Evolutionary conservation across 257 asterid species (phyloP).

Genomic region (Ballota nigra): DNA sequence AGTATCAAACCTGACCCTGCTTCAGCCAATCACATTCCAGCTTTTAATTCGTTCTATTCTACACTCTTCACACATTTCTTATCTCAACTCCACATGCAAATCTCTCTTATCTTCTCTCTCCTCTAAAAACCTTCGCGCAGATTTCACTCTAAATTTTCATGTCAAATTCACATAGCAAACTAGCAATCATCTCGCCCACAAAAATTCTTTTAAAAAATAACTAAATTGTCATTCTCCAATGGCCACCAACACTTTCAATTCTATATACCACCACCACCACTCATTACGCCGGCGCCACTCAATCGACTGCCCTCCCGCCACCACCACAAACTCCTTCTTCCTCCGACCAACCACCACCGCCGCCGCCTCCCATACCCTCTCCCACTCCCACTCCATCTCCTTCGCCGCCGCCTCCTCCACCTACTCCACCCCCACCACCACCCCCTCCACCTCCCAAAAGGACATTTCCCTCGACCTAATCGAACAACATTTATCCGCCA

Average conservation of each 20-base stretch:
- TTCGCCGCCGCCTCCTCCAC: conserved; percentile 28
- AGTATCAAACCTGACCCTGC: conserved; percentile 46
- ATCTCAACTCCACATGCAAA: conserved; percentile 42
- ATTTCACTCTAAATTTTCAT: background rate
- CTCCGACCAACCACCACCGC: conserved; percentile 35
- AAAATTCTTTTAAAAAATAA: background rate
- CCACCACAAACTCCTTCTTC: conserved; percentile 33
- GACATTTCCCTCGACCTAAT: conserved; percentile 51
- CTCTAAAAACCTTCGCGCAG: background rate
- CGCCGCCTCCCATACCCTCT: conserved; percentile 16
- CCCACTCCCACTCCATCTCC: conserved; percentile 32
- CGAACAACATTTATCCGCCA: conserved; percentile 39
- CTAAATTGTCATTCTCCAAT: conserved; percentile 16
- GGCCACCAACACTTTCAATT: conserved; percentile 72
- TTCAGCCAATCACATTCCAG: conserved; percentile 54
- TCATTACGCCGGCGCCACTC: conserved; percentile 55
- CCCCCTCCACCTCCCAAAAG: conserved; percentile 33
- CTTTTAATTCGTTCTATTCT: conserved; percentile 41
- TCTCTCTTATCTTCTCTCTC: conserved; percentile 13
- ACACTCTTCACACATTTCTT: conserved; percentile 64
- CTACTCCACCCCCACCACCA: conserved; percentile 36
- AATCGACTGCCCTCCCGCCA: conserved; percentile 35
- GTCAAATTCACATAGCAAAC: background rate
- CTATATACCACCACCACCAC: conserved; percentile 38
- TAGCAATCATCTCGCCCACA: too few species aligned